Conservation (phyloP, 1,284 basidiomycete species). For the Cutaneotrichosporon mucoides region DNA sequence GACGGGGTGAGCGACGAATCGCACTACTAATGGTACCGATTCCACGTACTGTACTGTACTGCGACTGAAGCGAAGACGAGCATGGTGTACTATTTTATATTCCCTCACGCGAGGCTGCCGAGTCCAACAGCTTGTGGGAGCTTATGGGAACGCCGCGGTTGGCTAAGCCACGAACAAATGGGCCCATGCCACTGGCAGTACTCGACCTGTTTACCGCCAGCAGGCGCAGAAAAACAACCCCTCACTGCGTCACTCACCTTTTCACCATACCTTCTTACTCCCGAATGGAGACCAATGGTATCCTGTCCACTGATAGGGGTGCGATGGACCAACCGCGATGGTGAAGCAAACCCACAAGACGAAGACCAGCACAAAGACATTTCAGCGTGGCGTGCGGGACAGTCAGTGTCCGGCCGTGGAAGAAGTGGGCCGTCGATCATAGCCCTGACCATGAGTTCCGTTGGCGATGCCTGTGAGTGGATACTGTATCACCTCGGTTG, state of each 20-base stretch:
- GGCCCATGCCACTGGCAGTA: too few relatives aligned
- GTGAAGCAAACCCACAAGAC: background rate
- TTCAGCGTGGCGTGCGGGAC: slow-evolving; percentile 2
- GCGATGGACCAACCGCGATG: background rate
- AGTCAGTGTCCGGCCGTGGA: background rate
- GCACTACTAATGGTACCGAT: too few relatives aligned
- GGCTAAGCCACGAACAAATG: too few relatives aligned
- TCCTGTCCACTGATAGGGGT: background rate
- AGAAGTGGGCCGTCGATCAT: background rate
- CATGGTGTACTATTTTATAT: background rate
- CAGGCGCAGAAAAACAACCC: too few relatives aligned
- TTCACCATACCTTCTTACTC: background rate
- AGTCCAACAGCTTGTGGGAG: background rate
- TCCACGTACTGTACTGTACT: background rate
- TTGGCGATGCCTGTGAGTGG: too few relatives aligned
- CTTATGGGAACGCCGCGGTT: too few relatives aligned
- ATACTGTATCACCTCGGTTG: too few relatives aligned
- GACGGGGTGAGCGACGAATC: background rate
- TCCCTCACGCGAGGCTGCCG: background rate
- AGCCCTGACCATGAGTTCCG: background rate
- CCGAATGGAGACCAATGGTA: background rate
- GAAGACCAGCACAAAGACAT: background rate
- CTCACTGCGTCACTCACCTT: background rate
- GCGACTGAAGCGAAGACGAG: too few relatives aligned
- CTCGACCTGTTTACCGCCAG: too few relatives aligned